These are phyloP conservation scores for Myochromella boudieri DNA, from an alignment of 768 basidiomycete genomes.

Conservation along the genomic window DNA sequence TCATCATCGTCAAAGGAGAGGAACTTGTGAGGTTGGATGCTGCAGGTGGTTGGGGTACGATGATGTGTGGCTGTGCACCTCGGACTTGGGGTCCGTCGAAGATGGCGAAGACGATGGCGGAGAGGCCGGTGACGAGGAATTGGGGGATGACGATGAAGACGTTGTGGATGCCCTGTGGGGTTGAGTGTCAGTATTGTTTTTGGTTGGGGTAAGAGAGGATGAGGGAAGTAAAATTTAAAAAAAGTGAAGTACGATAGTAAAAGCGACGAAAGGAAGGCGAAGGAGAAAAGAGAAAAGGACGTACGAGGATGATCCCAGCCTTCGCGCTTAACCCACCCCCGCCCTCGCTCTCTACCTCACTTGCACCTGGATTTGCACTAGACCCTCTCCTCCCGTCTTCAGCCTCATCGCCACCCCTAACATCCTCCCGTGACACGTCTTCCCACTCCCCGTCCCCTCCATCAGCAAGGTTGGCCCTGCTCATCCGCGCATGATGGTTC, in stretches of 20 bases:
- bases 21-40: background rate
- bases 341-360: background rate
- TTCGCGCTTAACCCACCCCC: conserved; percentile 64
- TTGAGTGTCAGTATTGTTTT: no score
- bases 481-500: conserved; percentile 48
- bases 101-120: conserved; percentile 83
- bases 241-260: no score
- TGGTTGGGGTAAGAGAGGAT: background rate
- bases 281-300: conserved; percentile 23
- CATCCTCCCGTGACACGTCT: conserved; percentile 17
- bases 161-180: conserved; percentile 85
- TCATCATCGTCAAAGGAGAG: background rate
- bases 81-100: conserved; percentile 47
- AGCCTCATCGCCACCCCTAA: background rate
- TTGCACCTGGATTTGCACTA: background rate
- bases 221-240: background rate
- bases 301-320: conserved; percentile 83
- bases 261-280: no score
- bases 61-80: background rate
- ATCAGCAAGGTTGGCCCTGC: conserved; percentile 43
- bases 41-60: background rate
- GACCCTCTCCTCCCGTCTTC: background rate
- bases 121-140: conserved; percentile 86
- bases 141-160: conserved; percentile 93
- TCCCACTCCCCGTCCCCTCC: conserved; percentile 31